Base-by-base conservation (phyloP, 176 grass and related monocot genomes). In the Cymbopogon citratus region DNA sequence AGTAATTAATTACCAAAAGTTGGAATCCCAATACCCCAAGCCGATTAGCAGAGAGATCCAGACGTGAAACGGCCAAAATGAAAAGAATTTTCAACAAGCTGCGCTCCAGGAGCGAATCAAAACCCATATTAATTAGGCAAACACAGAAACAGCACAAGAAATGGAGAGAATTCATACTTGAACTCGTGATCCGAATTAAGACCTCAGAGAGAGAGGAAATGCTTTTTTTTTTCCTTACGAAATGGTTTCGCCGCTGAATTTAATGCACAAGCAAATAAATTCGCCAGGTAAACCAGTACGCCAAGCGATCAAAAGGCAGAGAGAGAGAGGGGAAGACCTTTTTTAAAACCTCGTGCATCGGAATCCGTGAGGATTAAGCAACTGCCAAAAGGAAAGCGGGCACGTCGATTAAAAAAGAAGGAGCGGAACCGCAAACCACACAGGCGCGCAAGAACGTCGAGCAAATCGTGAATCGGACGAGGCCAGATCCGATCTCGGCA, bases 311-410 rank as follows among this genome's bases (percentile, higher is more conserved):
- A 80, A 80, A 91, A 94, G 71, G 79, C 38, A 27, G 12, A 24
- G 34, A 56, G 43, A 78, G 74, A 61, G 19, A 25, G 24, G 13
- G 39, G 72, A 78, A 81, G 5, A 83, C 5, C 28, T 26, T 85
- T 78, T 78, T 39, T 29, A 90, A 90, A 89, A 86, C 89, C 85
- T 88, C 85, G 89, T 90, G 94, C 94, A 91, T 85, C 86, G 82
- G 89, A 84, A 94, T 89, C 89, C 94, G 89, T 94, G 91, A 91
- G 74, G 67, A 91, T 92, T 85, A 97, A 94, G 89, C 81, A 94
- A 94, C 82, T 88, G 75, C 73, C 87, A 87, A 86, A 79, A 87
- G 77, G 79, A 86, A 82, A 68, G 83, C 79, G 60, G 13, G 66
- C 9, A 38, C 83, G 78, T 81, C 73, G 56, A 78, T 81, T 89